Base-by-base conservation (phyloP, 352 stramenopile species). In the Phytophthora pluvialis region DNA sequence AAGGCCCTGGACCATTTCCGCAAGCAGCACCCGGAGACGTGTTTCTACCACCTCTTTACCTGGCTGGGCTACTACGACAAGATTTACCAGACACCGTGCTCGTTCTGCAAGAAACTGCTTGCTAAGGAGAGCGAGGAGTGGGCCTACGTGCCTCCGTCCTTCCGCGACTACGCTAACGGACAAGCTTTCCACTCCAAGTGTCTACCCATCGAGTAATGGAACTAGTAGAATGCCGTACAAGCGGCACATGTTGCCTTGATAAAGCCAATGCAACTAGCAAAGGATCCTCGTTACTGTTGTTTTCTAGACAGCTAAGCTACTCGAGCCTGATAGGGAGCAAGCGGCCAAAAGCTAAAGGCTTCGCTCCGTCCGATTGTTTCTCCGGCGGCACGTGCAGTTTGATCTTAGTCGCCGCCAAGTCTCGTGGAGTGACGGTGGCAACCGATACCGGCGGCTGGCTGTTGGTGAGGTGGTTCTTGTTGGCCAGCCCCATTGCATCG, bases 31-130 rank as follows among this genome's bases (percentile, higher is more conserved):
- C 87, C 87, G 13, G 86, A 95, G 49, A 91, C 85, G 52, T 88
- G 83, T 71, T 95, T 95, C 55, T 95, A 91, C 71, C 82, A 95
- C 57, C 74, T 95, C 26, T 93, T 94, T 67, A 88, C 83, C 43
- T 95, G 87, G 87, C 73, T 95, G 16, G 83, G 80, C 46, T 93
- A 87, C 74, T 95, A 89, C 64, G 87, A 95, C 77, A 95, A 95
- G 72, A 81, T 94, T 63, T 94, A 95, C 74, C 85, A 95, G 71
- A 94, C 87, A 42, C 82, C 87, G 10, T 95, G 87, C 74, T 88
- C 77, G 28, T 73, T 81, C 28, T 95, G 87, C 77, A 95, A 95
- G 70, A 94, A 93, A 64, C 80, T 95, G 49, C 72, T 95, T 33
- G 72, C 75, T 43, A 94, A 93, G 71, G 85, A 94, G 60, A 88